phyloP scores from a whole-genome alignment of 2,329 filamentous ascomycete species.

The Aspergillus quadricinctus region DNA sequence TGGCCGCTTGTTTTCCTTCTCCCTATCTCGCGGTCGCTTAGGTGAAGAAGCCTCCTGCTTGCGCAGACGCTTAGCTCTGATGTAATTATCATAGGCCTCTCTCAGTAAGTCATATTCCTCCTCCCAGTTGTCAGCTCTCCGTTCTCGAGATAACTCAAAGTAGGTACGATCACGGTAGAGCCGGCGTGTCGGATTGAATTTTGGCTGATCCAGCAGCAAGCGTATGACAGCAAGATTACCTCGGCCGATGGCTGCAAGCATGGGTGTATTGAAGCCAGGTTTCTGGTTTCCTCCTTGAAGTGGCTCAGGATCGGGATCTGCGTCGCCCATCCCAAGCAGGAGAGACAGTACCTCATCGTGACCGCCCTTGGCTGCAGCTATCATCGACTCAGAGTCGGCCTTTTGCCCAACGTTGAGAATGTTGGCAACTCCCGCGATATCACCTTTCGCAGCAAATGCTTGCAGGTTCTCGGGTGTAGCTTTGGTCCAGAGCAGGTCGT shows the following conservation, averaged over 20 bases:
- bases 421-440: constrained; percentile 46
- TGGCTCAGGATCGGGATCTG: constrained; percentile 65
- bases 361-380: constrained; percentile 85
- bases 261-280: constrained; percentile 78
- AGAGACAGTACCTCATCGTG: constrained; percentile 84
- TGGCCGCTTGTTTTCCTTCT: constrained; percentile 34
- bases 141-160: constrained; percentile 76
- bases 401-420: constrained; percentile 49
- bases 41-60: constrained; percentile 36
- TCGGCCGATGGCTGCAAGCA: constrained; percentile 89
- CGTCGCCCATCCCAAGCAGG: constrained; percentile 62
- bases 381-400: constrained; percentile 78
- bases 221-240: constrained; percentile 80
- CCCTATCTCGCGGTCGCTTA: constrained; percentile 35
- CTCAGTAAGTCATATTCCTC: constrained; percentile 80
- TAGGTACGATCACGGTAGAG: constrained; percentile 75
- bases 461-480: constrained; percentile 47
- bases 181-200: constrained; percentile 75
- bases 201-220: constrained; percentile 69
- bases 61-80: constrained; percentile 27
- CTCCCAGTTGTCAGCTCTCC: constrained; percentile 83
- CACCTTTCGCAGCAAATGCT: constrained; percentile 47
- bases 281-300: constrained; percentile 50
- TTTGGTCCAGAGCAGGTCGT: constrained; percentile 48
- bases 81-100: constrained; percentile 47